phyloP scores from a whole-genome alignment of 768 basidiomycete genomes.

The Lentinula edodes region DNA sequence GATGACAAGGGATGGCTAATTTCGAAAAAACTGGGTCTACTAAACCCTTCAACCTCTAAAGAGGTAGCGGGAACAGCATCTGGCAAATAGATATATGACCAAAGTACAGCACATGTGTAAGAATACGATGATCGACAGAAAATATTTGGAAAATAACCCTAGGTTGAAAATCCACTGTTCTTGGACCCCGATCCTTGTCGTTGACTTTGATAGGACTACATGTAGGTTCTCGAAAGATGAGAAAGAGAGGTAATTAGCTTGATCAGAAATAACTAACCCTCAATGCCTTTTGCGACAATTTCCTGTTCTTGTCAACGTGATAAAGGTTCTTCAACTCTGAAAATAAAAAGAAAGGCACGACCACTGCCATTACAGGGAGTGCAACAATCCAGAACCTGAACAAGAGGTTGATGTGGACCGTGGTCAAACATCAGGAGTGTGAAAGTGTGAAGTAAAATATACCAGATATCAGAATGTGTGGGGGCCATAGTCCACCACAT shows the following conservation, averaged over 20 bases:
- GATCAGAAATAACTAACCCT: slow-evolving; percentile 19
- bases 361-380: slow-evolving; percentile 49
- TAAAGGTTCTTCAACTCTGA: slow-evolving; percentile 40
- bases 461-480: slow-evolving; percentile 43
- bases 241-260: background rate
- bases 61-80: too few species aligned
- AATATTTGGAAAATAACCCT: too few species aligned
- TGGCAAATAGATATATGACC: too few species aligned
- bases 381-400: slow-evolving; percentile 64
- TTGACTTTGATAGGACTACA: background rate
- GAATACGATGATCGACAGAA: too few species aligned
- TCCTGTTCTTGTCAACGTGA: slow-evolving; percentile 43
- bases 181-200: background rate
- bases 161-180: too few species aligned
- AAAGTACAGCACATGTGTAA: too few species aligned
- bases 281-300: slow-evolving; percentile 21
- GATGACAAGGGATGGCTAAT: too few species aligned
- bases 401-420: background rate
- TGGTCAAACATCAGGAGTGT: background rate
- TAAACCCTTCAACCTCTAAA: too few species aligned
- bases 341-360: slow-evolving; percentile 48
- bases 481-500: slow-evolving; percentile 42
- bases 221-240: background rate
- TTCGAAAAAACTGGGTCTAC: too few species aligned
- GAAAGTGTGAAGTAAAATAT: slow-evolving; percentile 13